These are phyloP conservation scores for Scedosporium minutisporum DNA, from an alignment of 2,329 filamentous ascomycete genomes.

Conservation along the genomic window DNA sequence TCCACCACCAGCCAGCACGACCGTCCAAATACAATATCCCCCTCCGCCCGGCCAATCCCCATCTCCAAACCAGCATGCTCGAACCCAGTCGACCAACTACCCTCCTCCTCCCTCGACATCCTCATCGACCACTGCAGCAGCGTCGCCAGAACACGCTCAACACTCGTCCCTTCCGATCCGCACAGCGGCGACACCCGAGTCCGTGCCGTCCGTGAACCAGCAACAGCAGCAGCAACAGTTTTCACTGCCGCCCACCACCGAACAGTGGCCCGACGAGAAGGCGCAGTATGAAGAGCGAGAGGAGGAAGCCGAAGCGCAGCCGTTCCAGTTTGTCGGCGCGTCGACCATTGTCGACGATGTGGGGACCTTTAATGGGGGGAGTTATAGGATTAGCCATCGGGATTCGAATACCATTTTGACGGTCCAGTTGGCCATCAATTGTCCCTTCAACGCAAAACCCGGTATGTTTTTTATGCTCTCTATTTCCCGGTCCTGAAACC, in stretches of 20 bases:
- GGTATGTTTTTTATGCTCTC: not conserved
- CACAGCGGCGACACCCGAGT: not conserved
- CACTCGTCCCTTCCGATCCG: not conserved
- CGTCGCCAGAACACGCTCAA: slow-evolving; percentile 10
- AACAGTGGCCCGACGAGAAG: not conserved
- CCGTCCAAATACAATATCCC: slow-evolving; percentile 20
- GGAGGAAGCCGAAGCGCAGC: slow-evolving; percentile 7
- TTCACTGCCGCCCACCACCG: not conserved
- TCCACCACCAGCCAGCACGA: slow-evolving; percentile 17
- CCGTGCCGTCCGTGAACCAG: not conserved
- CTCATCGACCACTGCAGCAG: slow-evolving; percentile 13
- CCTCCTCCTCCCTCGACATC: slow-evolving; percentile 16
- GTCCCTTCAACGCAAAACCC: slow-evolving; percentile 71
- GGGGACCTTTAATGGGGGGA: slow-evolving; percentile 95
- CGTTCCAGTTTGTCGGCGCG: slow-evolving; percentile 8
- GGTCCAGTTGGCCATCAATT: slow-evolving; percentile 80
- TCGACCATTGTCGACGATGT: slow-evolving; percentile 64
- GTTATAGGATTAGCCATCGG: slow-evolving; percentile 84
- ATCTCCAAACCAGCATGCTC: slow-evolving; percentile 15
- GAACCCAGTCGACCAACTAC: slow-evolving; percentile 13
- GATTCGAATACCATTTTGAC: slow-evolving; percentile 87
- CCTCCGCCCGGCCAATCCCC: slow-evolving; percentile 18
- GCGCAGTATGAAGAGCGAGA: not conserved
- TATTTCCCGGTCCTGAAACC: not conserved
- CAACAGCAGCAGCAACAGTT: slow-evolving; percentile 3